Evolutionary conservation across 129 eudicot species (phyloP), one percentile per base, ranked within the genome.

Genomic region (Arctium lappa): DNA sequence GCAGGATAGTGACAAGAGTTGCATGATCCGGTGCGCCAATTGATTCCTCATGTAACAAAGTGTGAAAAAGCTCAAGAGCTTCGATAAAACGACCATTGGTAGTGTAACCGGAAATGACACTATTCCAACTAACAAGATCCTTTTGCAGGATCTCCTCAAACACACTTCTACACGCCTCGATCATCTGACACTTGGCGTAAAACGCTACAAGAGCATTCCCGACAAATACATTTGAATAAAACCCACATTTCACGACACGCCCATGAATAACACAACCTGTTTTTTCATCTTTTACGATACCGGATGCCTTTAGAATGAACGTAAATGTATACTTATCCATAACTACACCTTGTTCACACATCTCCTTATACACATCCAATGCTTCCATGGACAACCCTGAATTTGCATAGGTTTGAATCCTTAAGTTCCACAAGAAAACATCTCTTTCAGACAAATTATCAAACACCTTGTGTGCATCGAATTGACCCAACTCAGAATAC

Each of bases 81-180:
- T 86, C 84, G 22, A 71, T 34, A 62, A 16, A 27, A 30, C 42
- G 56, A 2, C 70, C 91, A 60, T 88, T 86, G 50, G 30, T 74
- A n/a, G 75, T 81, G 60, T 80, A 88, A 1, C 85, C 79, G 0
- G 88, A 86, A 68, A 88, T 86, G 30, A 84, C 42, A 1, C 86
- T 80, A 83, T 88, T 88, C 91, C 91, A 88, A 86, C 88, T 86
- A 73, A 88, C 88, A 48, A 88, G 63, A 33, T 88, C 91, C 81
- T 78, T 88, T 4, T 80, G 12, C 8, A 73, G 79, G n/a, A 83
- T 88, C 53, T 83, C 89, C 60, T 86, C 84, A 48, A 88, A 88
- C 39, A 80, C 89, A 74, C 65, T 69, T 70, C 87, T 77, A 72
- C 82, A 86, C 6, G 74, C 85, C n/a, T 84, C 81, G 10, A 76